Evolutionary conservation across 1,284 basidiomycete species (phyloP).

Genomic region (Melampsora larici-populina): DNA sequence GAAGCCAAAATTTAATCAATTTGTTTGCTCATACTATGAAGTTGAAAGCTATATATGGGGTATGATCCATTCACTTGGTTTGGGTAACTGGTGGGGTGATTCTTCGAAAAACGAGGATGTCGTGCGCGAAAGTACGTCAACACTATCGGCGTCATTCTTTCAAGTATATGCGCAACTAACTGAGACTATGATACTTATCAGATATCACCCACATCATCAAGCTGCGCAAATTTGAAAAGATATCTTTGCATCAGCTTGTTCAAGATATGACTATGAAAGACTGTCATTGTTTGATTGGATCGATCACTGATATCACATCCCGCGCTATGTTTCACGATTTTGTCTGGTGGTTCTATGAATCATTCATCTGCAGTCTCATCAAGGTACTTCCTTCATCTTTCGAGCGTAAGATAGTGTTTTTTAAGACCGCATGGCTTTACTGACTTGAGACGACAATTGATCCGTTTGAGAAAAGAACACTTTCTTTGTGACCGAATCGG

Average conservation of each 20-base stretch:
- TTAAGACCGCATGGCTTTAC: not conserved
- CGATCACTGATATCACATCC: conserved; percentile 48
- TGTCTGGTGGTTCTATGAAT: conserved; percentile 87
- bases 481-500: conserved; percentile 92
- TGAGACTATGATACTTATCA: conserved; percentile 52
- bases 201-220: conserved; percentile 70
- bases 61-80: conserved; percentile 27
- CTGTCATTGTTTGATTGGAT: conserved; percentile 73
- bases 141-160: not conserved
- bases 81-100: conserved; percentile 33
- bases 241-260: conserved; percentile 73
- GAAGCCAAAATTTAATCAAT: conserved; percentile 26
- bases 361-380: conserved; percentile 73
- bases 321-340: conserved; percentile 73
- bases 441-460: not conserved
- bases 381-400: conserved; percentile 59
- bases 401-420: not conserved
- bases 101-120: conserved; percentile 24
- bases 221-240: conserved; percentile 72
- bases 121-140: conserved; percentile 29
- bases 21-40: conserved; percentile 27
- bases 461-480: conserved; percentile 63
- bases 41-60: conserved; percentile 22
- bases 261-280: conserved; percentile 73
- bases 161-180: not conserved